Conservation (phyloP, 2,329 filamentous ascomycete species). For the Aureobasidium sp. region DNA sequence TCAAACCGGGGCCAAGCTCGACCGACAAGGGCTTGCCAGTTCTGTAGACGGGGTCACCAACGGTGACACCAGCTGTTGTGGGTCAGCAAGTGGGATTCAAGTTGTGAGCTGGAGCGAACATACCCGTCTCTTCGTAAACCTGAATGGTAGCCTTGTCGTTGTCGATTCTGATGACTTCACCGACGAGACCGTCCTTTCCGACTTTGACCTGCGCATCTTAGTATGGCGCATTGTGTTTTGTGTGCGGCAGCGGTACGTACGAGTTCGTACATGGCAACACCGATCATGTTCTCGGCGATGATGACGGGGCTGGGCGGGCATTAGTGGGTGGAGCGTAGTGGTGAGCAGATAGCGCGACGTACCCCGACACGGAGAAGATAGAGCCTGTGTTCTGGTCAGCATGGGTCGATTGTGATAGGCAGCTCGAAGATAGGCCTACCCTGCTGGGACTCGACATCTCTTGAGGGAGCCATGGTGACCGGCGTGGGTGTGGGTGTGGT, state of each 20-base stretch:
- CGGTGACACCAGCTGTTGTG: constrained; percentile 76
- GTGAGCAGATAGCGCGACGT: constrained; percentile 24
- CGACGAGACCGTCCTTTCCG: constrained; percentile 83
- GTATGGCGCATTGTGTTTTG: constrained; percentile 36
- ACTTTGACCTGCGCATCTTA: constrained; percentile 58
- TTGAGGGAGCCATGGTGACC: constrained; percentile 7
- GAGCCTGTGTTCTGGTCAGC: constrained; percentile 40
- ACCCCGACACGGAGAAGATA: constrained; percentile 66
- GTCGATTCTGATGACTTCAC: constrained; percentile 97
- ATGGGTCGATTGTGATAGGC: not conserved
- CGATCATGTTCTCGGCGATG: constrained; percentile 95
- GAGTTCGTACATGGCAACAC: constrained; percentile 99
- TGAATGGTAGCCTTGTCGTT: constrained; percentile 94
- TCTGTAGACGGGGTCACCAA: constrained; percentile 84
- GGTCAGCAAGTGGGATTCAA: not conserved
- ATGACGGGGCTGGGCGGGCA: constrained; percentile 64
- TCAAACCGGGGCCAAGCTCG: constrained; percentile 90
- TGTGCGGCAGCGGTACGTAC: constrained; percentile 44
- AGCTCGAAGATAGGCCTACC: not conserved
- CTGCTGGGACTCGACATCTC: constrained; percentile 12
- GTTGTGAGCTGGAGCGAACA: constrained; percentile 21
- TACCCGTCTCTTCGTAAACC: constrained; percentile 98
- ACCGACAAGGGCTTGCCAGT: constrained; percentile 96
- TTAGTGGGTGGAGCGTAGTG: constrained; percentile 20
- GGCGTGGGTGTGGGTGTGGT: too few relatives aligned